These are phyloP conservation scores for Cryphonectria japonica DNA, from an alignment of 2,329 filamentous ascomycete genomes.

Conservation along the genomic window DNA sequence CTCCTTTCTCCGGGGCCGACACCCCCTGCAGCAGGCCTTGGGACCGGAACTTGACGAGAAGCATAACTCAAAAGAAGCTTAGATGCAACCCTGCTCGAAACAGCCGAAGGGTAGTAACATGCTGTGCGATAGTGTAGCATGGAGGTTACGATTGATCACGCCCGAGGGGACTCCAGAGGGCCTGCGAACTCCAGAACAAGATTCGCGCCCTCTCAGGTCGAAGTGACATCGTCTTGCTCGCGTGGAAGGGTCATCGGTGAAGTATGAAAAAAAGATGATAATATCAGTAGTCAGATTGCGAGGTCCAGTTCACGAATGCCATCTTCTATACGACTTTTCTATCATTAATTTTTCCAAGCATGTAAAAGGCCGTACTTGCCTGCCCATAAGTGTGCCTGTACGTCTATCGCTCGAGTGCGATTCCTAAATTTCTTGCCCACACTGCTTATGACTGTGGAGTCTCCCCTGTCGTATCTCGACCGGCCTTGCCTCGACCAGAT, in stretches of 20 bases:
- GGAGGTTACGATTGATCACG: background rate
- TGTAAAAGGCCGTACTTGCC: background rate
- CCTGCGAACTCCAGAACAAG: background rate
- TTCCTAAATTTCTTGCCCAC: background rate
- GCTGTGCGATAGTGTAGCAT: background rate
- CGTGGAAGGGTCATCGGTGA: no score
- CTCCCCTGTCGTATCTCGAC: background rate
- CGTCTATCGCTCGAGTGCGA: no score
- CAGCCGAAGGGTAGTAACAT: background rate
- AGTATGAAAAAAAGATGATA: no score
- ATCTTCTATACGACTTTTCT: background rate
- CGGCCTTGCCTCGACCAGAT: constrained; percentile 50
- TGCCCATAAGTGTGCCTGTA: background rate
- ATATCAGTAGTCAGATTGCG: no score
- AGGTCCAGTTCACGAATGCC: background rate
- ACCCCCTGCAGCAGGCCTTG: background rate
- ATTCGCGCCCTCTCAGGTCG: background rate
- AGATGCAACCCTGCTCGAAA: background rate
- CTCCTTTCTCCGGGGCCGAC: background rate
- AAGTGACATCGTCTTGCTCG: background rate
- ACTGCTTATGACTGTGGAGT: background rate
- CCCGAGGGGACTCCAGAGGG: background rate
- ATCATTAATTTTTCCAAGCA: background rate
- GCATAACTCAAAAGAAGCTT: background rate
- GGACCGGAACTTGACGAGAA: background rate